Conservation (phyloP, 805 yeast species). For the Ogataea salicorniae region DNA sequence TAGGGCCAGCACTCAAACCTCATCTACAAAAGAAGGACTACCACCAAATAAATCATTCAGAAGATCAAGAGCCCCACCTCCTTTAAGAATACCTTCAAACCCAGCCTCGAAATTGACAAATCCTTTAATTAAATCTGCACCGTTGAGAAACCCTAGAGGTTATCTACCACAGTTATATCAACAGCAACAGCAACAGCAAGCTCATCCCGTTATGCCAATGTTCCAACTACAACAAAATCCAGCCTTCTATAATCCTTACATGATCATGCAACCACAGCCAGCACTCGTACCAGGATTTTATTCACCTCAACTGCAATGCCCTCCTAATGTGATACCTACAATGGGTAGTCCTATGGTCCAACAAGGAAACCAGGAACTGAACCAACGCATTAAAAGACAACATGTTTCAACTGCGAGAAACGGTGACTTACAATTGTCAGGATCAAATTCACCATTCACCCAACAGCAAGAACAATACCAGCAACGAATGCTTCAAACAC, state of each 20-base stretch:
- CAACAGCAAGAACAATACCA: no score
- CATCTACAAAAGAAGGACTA: not conserved
- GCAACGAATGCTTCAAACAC: not conserved
- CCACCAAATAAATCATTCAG: constrained; percentile 9
- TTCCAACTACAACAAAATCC: not conserved
- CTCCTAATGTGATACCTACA: no score
- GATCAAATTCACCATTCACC: no score
- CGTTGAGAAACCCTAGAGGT: constrained; percentile 3
- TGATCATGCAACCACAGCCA: no score
- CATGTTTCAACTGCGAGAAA: no score
- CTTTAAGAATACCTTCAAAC: constrained; percentile 10
- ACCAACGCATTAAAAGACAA: no score
- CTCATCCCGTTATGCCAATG: not conserved
- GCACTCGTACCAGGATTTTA: no score
- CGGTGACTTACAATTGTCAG: no score
- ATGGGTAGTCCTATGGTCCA: no score
- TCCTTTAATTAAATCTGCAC: constrained; percentile 13
- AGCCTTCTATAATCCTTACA: no score
- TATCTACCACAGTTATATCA: not conserved
- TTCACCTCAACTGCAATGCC: no score
- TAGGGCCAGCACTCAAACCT: not conserved
- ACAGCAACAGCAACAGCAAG: not conserved
- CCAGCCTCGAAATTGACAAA: not conserved
- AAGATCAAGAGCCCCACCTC: constrained; percentile 22
- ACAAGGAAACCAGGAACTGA: no score